Base-by-base conservation (phyloP, 2,329 filamentous ascomycete genomes). In the Chaetomiaceae sp. region DNA sequence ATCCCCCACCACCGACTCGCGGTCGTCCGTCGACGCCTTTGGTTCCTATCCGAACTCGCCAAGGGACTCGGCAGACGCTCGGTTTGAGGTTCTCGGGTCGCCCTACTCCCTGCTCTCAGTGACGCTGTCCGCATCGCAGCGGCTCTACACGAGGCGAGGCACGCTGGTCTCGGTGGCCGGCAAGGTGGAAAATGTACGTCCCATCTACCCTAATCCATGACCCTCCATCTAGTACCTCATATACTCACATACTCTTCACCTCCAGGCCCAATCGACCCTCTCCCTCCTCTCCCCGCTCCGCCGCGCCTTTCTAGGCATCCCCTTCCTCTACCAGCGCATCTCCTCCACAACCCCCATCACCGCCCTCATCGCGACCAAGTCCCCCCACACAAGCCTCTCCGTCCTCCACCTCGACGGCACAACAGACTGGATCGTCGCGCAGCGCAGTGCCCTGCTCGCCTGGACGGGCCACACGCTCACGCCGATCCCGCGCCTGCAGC, bases 31-130 rank as follows among this genome's bases (percentile, higher is more conserved):
- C 53, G 79, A 83, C 69, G 73, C 73, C 33, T 80, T 83, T 56
- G 74, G 76, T 54, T 67, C 68, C 53, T 65, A 70, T 37, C 60
- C 67, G 48, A 68, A 70, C 51, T 60, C 65, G 14, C 62, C 65
- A 19, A 66, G 71, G 56, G 74, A 79, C 56, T 66, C 70, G 40
- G 70, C 77, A 42, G 93, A 97, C 77, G 93, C 93, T 45, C 83
- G 83, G 48, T 98, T 98, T 66, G 88, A 97, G 67, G 88, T 97
- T 38, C 73, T 98, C 54, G 93, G 93, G 52, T 80, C 87, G 19
- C 89, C 91, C 1, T 93, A 93, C 67, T 97, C 93, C 45, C 81
- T 98, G 54, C 83, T 98, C 57, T 96, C 91, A 18, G 90, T 95
- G 55, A 88, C 85, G 7, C 79, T 98, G 42, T 94, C 93, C 29